These are phyloP conservation scores for Eudorina sp. DNA, from an alignment of 139 green algal species.

Conservation along the genomic window DNA sequence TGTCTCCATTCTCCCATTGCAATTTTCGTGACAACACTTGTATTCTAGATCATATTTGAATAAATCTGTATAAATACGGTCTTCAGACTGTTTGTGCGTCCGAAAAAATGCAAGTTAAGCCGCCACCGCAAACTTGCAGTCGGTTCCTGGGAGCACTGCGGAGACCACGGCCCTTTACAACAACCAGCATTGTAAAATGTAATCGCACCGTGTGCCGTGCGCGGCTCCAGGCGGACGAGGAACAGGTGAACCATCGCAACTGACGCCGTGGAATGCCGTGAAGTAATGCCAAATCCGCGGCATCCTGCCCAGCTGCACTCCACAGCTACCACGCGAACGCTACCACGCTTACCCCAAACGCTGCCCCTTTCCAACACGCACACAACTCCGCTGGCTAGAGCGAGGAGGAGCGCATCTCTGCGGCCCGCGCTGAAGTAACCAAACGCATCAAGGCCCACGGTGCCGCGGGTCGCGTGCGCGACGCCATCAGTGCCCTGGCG, in stretches of 20 bases:
- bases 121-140: neutral
- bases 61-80: too few species aligned
- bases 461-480: neutral
- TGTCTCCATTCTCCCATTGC: too few species aligned
- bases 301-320: too few species aligned
- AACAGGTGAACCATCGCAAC: constrained; percentile 36
- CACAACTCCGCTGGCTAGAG: neutral
- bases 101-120: constrained; percentile 26
- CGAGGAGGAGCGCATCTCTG: constrained; percentile 41
- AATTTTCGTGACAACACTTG: too few species aligned
- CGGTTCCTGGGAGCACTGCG: neutral
- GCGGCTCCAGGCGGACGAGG: neutral
- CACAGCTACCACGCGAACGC: too few species aligned
- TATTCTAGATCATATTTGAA: too few species aligned
- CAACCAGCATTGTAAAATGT: too few species aligned
- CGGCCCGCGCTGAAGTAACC: constrained; percentile 62
- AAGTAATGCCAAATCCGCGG: too few species aligned
- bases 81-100: too few species aligned
- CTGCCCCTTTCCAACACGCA: too few species aligned
- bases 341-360: too few species aligned
- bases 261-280: too few species aligned
- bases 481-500: constrained; percentile 71
- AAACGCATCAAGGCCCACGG: constrained; percentile 72
- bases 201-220: neutral
- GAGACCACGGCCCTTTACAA: neutral